Base-by-base conservation (phyloP, 331 rosid species). In the Phaseolus coccineus region DNA sequence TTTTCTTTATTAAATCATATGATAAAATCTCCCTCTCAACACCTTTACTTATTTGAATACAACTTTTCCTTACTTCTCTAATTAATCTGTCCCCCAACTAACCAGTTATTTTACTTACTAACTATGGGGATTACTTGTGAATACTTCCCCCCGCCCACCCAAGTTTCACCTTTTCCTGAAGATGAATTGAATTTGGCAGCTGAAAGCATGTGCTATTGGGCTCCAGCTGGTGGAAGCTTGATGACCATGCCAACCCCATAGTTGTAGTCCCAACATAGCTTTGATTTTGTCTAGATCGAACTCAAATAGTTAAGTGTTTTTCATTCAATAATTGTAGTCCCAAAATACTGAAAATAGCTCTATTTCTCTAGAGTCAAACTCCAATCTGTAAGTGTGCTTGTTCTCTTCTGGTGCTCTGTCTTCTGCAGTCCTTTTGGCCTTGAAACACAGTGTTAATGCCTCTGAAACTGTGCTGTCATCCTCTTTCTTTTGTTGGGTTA, bases 1-100 rank as follows among this genome's bases (percentile, higher is more conserved):
- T 31, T 15, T 61, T 31, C 24, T 61, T 22, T 28, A 8, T 40
- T 5, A 30, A 61, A 14, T 61, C 42, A 30, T 10, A 13, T 30
- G 42, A 30, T 61, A 61, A 61, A 30, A 61, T 61, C 67, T 62
- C 25, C 69, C 46, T 62, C 46, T 61, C 68, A 15, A 61, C 68
- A 39, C 46, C 5, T 62, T 62, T 15, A 28, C 44, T 62, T 62
- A 6, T 31, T 30, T 62, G 35, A 15, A 62, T 5, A 6, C 42
- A 62, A 62, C 46, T 14, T 19, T 62, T 14, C 24, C 12, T 31
- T 33, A 61, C 14, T 61, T 61, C 42, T 31, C 25, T 33, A 31
- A 14, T 31, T 31, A 16, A 31, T 46, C 46, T 2, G 1, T 24
- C 3, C 46, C 69, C 69, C 42, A 30, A 28, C 66, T 28, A 62